phyloP scores from a whole-genome alignment of 2,329 filamentous ascomycete species.

The Trichophyton benhamiae region DNA sequence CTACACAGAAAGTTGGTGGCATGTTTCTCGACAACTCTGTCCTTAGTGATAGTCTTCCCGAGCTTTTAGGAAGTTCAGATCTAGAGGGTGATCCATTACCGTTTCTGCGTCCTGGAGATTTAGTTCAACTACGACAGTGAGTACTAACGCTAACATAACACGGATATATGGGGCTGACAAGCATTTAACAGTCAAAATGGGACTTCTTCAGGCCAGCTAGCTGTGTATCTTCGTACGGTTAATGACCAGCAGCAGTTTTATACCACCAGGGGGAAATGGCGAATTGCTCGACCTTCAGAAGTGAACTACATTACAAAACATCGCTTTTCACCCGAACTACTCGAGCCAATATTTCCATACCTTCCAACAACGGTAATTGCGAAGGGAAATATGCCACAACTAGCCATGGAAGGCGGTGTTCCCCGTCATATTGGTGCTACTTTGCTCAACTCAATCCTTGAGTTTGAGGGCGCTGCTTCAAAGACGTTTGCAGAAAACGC shows the following conservation, averaged over 20 bases:
- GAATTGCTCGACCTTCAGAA: constrained; percentile 24
- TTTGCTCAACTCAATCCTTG: constrained; percentile 24
- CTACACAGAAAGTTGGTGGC: constrained; percentile 3
- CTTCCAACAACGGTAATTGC: constrained; percentile 32
- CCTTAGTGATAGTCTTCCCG: constrained; percentile 4
- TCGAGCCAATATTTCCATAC: constrained; percentile 39
- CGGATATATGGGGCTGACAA: constrained; percentile 10
- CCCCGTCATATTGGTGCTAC: constrained; percentile 27
- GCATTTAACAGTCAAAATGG: constrained; percentile 10
- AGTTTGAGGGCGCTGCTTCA: constrained; percentile 24
- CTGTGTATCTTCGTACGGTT: constrained; percentile 32
- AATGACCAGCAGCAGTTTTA: constrained; percentile 34
- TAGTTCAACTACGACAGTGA: constrained; percentile 27
- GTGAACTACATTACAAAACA: constrained; percentile 40
- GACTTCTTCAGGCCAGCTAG: constrained; percentile 20
- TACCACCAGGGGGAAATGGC: constrained; percentile 33
- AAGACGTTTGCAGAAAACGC: constrained; percentile 26
- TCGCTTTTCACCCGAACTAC: constrained; percentile 34
- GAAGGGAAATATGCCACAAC: constrained; percentile 22
- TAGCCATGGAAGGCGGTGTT: constrained; percentile 30
- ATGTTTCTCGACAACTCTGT: constrained; percentile 12
- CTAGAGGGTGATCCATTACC: constrained; percentile 21
- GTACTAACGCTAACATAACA: constrained; percentile 6
- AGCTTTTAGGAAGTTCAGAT: constrained; percentile 4
- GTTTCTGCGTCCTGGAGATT: constrained; percentile 30